phyloP scores from a whole-genome alignment of 2,329 filamentous ascomycete genomes.

The Ophiostoma piceae region DNA sequence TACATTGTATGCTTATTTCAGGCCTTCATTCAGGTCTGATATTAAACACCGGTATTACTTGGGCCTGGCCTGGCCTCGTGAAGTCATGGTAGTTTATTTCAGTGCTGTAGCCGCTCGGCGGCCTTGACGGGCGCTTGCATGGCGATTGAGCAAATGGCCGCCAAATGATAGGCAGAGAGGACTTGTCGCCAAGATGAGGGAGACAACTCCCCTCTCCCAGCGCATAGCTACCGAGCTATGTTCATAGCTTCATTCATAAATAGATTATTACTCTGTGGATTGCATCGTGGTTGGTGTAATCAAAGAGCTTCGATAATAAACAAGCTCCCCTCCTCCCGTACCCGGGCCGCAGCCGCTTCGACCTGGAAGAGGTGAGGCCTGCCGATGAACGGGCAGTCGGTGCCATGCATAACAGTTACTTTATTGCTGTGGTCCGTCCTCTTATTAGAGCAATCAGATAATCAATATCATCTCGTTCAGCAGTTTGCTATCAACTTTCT shows the following conservation, averaged over 20 bases:
- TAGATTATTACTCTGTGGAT: not conserved
- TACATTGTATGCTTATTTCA: not conserved
- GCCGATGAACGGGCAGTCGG: not conserved
- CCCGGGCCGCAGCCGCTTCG: conserved; percentile 1
- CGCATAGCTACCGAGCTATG: not conserved
- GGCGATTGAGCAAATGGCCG: not conserved
- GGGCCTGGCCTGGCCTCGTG: not conserved
- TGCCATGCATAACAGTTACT: not conserved
- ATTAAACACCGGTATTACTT: not conserved
- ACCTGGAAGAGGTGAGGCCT: not conserved
- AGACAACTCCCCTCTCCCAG: not conserved
- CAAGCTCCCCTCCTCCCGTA: not conserved
- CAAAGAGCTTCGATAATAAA: not conserved
- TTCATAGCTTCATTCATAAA: not conserved
- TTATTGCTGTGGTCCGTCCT: not conserved
- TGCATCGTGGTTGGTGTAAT: no score
- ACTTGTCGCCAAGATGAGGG: not conserved
- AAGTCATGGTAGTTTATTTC: not conserved
- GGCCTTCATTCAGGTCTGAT: not conserved
- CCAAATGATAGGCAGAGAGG: not conserved
- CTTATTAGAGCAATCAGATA: not conserved
- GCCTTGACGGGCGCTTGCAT: not conserved
- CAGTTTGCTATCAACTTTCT: no score
- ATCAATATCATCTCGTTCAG: not conserved
- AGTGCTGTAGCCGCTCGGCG: not conserved